Evolutionary conservation across 2,329 filamentous ascomycete genomes (phyloP).

Genomic region (Rhytidhysteron rufulum): DNA sequence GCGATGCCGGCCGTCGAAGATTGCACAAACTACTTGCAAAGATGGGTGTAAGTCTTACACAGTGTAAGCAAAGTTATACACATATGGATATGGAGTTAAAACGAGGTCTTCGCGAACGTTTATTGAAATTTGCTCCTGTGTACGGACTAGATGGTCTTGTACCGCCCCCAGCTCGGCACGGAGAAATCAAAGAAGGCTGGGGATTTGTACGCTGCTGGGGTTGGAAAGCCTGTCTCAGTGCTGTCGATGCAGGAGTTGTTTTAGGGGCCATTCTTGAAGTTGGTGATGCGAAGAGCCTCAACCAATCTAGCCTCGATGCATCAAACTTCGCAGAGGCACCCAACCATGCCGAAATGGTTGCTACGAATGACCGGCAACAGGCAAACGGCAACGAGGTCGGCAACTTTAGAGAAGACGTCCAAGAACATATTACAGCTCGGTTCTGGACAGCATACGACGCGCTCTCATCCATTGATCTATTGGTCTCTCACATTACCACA

Average conservation of each 20-base stretch:
- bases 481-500: conserved; percentile 72
- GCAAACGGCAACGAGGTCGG: conserved; percentile 12
- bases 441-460: conserved; percentile 61
- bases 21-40: conserved; percentile 93
- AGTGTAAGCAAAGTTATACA: conserved; percentile 92
- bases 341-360: conserved; percentile 20
- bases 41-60: conserved; percentile 91
- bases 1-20: conserved; percentile 79
- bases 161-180: conserved; percentile 61
- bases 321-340: conserved; percentile 25
- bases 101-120: conserved; percentile 74
- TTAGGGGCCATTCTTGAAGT: conserved; percentile 91
- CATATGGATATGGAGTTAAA: conserved; percentile 99
- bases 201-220: conserved; percentile 97
- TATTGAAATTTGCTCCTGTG: conserved; percentile 86
- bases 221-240: conserved; percentile 90
- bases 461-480: conserved; percentile 57
- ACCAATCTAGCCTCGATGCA: conserved; percentile 26
- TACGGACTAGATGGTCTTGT: conserved; percentile 95
- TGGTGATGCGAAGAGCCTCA: conserved; percentile 54
- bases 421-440: conserved; percentile 47
- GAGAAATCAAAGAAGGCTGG: conserved; percentile 83
- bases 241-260: conserved; percentile 90
- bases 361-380: conserved; percentile 2
- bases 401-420: conserved; percentile 24